phyloP scores from a whole-genome alignment of 1,139 yeast species.

The Sugiyamaella neomexicana region DNA sequence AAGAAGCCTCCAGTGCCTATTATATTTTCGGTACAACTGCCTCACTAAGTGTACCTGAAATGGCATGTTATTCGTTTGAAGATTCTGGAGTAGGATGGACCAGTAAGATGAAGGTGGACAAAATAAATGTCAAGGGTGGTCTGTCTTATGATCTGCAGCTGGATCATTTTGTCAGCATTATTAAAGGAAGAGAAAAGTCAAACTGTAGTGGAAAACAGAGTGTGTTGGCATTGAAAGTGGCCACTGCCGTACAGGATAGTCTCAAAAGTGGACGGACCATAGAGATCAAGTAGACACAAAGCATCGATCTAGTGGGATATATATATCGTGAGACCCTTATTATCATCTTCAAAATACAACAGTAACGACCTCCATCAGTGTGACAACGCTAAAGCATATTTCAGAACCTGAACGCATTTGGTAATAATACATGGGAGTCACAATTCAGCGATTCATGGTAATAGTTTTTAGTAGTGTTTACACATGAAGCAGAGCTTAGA shows the following conservation, averaged over 20 bases:
- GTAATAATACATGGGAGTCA: too few relatives aligned
- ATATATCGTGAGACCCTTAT: too few relatives aligned
- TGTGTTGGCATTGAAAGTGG: slow-evolving; percentile 11
- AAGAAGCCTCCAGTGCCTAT: slow-evolving; percentile 12
- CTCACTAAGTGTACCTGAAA: slow-evolving; percentile 11
- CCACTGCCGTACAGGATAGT: slow-evolving; percentile 13
- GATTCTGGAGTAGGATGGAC: slow-evolving; percentile 16
- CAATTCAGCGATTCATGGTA: too few relatives aligned
- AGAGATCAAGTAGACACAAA: slow-evolving; percentile 1
- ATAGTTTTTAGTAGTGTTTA: too few relatives aligned
- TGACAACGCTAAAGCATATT: too few relatives aligned
- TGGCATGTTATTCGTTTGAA: slow-evolving; percentile 14
- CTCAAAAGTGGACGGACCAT: slow-evolving; percentile 3
- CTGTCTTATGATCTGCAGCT: slow-evolving; percentile 11
- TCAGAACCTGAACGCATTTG: too few relatives aligned
- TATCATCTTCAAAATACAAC: too few relatives aligned
- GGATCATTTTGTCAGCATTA: slow-evolving; percentile 7
- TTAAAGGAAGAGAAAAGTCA: slow-evolving; percentile 6
- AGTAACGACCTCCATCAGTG: too few relatives aligned
- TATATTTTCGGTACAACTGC: slow-evolving; percentile 15
- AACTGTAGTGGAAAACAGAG: slow-evolving; percentile 12
- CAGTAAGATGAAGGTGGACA: slow-evolving; percentile 14
- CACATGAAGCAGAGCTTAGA: neutral
- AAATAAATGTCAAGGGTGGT: slow-evolving; percentile 3
- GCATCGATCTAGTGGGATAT: too few relatives aligned